Evolutionary conservation across 305 asterid genomes (phyloP).

Genomic region (Fraxinus ornus): DNA sequence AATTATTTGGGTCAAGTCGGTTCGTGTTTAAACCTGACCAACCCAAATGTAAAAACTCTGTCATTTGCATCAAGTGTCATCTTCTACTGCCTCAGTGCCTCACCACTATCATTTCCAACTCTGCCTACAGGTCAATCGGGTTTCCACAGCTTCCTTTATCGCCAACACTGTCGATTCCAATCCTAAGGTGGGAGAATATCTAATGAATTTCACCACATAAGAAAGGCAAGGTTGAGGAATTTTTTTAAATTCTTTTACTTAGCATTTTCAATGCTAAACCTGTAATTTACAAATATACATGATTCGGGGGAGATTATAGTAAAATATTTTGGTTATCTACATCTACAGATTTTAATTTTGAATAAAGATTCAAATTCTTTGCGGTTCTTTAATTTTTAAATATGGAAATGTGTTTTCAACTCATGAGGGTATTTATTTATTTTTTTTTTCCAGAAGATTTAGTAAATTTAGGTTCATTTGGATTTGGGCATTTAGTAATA

Average conservation of each 20-base stretch:
- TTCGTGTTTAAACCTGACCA: no score
- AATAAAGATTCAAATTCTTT: neutral
- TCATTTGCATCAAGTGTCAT: no score
- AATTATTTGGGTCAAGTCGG: no score
- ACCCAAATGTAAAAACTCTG: no score
- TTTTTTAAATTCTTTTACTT: slow-evolving; percentile 13
- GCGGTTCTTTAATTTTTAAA: neutral
- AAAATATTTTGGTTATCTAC: neutral
- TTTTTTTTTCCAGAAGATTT: neutral
- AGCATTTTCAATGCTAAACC: slow-evolving; percentile 27
- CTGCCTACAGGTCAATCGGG: slow-evolving; percentile 69
- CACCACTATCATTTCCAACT: no score
- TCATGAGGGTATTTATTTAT: neutral
- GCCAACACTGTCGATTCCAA: slow-evolving; percentile 65
- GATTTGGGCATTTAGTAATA: no score
- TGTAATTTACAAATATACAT: slow-evolving; percentile 54
- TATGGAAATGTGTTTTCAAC: neutral
- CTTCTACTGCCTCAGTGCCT: no score
- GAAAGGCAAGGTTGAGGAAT: slow-evolving; percentile 22
- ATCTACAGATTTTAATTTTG: neutral
- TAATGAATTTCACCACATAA: slow-evolving; percentile 28
- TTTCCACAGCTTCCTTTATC: slow-evolving; percentile 71
- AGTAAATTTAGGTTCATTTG: no score
- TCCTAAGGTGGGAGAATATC: slow-evolving; percentile 66
- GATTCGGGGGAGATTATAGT: slow-evolving; percentile 44